Percentiles rank a stretch among this genome's conserved stretches.
phyloP scores from a whole-genome alignment of 768 basidiomycete species.

The Xanthoconium stramineum region DNA sequence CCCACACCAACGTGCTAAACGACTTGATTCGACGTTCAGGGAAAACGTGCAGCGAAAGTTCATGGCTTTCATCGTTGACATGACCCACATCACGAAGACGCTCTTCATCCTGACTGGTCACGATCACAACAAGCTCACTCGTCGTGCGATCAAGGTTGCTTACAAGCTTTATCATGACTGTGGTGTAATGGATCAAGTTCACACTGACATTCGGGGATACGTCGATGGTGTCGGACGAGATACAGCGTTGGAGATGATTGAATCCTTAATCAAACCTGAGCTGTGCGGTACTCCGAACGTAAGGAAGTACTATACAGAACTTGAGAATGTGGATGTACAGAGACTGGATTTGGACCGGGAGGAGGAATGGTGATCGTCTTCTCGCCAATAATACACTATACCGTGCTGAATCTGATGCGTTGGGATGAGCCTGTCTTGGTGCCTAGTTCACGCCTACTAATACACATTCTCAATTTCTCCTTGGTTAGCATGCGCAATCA shows the following conservation, averaged over 20 bases:
- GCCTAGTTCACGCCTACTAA: too few relatives aligned
- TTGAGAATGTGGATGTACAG: too few relatives aligned
- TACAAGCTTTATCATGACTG: not conserved
- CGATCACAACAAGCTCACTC: not conserved
- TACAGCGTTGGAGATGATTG: not conserved
- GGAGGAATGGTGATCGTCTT: too few relatives aligned
- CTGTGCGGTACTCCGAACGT: not conserved
- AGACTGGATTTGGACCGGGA: too few relatives aligned
- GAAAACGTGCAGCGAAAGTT: not conserved
- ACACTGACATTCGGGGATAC: not conserved
- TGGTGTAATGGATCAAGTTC: not conserved
- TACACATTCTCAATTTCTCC: too few relatives aligned
- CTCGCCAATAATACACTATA: too few relatives aligned
- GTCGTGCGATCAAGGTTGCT: not conserved
- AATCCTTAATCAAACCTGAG: not conserved
- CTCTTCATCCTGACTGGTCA: not conserved
- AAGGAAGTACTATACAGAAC: not conserved
- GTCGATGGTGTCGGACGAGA: not conserved
- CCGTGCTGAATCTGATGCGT: too few relatives aligned
- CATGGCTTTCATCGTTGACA: not conserved
- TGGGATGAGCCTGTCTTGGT: too few relatives aligned
- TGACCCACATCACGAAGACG: not conserved
- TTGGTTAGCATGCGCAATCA: constrained; percentile 92
- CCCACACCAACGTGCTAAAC: not conserved
- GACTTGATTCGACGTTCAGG: not conserved